Percentiles rank a stretch among this genome's conserved stretches.
Conservation (phyloP, 202 grass and related monocot species). For the Bolboschoenoplectus hybrid region DNA sequence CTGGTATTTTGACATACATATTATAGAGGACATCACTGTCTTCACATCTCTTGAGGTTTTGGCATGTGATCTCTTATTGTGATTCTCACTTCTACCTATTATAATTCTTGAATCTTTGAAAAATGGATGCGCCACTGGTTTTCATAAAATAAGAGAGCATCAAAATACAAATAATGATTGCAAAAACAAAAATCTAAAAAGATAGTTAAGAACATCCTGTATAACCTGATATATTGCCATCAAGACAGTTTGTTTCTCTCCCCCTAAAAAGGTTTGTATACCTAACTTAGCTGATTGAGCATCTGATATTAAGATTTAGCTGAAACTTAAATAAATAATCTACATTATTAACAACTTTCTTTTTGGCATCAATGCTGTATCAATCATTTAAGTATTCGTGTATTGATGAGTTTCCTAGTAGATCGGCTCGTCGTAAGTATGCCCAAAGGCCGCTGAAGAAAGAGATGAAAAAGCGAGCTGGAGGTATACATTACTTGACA, state of each 20-base stretch:
- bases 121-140: neutral
- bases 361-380: slow-evolving; percentile 15
- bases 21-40: neutral
- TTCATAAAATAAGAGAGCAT: neutral
- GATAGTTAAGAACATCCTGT: neutral
- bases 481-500: slow-evolving; percentile 54
- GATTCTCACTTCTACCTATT: neutral
- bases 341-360: neutral
- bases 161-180: neutral
- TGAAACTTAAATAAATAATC: neutral
- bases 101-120: neutral
- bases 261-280: neutral
- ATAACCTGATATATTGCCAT: neutral
- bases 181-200: neutral
- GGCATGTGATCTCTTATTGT: neutral
- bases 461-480: slow-evolving; percentile 38
- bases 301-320: neutral
- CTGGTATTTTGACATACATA: neutral
- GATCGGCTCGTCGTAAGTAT: slow-evolving; percentile 71
- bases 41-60: neutral
- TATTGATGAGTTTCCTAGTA: slow-evolving; percentile 55
- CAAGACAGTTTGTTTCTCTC: neutral
- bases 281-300: neutral
- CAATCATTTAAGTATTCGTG: slow-evolving; percentile 31
- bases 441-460: slow-evolving; percentile 46